phyloP scores from a whole-genome alignment of 805 yeast genomes.

The Wickerhamomyces ciferrii region DNA sequence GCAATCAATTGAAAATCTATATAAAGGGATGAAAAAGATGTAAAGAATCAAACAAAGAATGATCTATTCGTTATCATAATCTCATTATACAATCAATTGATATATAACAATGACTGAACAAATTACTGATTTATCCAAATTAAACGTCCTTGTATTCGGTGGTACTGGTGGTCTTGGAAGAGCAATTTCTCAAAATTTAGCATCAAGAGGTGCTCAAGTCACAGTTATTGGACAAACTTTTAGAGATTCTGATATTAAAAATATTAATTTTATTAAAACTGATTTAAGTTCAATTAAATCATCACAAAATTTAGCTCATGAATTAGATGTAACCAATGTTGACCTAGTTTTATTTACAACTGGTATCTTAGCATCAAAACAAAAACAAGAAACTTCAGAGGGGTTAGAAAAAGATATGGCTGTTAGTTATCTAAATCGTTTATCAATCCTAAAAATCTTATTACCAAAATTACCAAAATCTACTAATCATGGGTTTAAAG shows the following conservation, averaged over 20 bases:
- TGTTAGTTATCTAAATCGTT: conserved; percentile 31
- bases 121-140: not conserved
- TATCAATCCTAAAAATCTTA: conserved; percentile 24
- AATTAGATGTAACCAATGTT: conserved; percentile 15
- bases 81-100: too few relatives aligned
- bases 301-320: conserved; percentile 19
- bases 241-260: conserved; percentile 21
- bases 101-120: not conserved
- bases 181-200: conserved; percentile 23
- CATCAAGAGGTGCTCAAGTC: conserved; percentile 25
- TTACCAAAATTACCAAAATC: conserved; percentile 18
- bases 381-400: conserved; percentile 28
- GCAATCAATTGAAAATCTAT: too few relatives aligned
- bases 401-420: conserved; percentile 35
- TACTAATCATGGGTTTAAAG: not conserved
- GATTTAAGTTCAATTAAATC: conserved; percentile 27
- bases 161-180: conserved; percentile 38
- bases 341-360: conserved; percentile 31
- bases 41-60: too few relatives aligned
- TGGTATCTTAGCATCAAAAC: conserved; percentile 31
- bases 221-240: conserved; percentile 32
- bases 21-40: too few relatives aligned
- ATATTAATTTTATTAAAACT: conserved; percentile 26
- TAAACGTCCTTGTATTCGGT: conserved; percentile 25
- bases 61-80: too few relatives aligned